Evolutionary conservation across 2,329 filamentous ascomycete genomes (phyloP), one percentile per base, ranked within the genome.

Genomic region (Raffaelea arxii): DNA sequence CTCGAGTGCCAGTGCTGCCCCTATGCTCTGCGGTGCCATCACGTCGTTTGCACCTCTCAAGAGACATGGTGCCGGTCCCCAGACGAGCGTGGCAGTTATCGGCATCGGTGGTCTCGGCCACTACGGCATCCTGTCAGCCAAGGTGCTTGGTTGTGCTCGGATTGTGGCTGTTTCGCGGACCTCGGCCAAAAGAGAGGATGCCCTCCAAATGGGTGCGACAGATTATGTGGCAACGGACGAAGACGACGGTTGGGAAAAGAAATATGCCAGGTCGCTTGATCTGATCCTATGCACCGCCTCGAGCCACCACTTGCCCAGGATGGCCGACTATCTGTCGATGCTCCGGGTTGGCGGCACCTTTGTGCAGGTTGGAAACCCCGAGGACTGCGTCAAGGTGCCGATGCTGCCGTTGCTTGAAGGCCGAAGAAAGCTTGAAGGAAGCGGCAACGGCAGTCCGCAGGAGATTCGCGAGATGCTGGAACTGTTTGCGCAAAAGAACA

Each of bases 161-260:
- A 72, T 74, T 6, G 21, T 25, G 22, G 80, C 77, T 9, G 75
- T 85, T 53, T 81, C 78, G 6, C 77, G 82, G 51, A 75, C 70
- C 0, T 66, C 67, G 1, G 55, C 61, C 58, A 86, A 86, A 66
- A 69, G 65, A 32, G 70, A 69, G 0, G 80, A 85, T 56, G 77
- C 77, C 7, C 63, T 70, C 53, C 74, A 75, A 52, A 69, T 86
- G 49, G 82, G 82, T 6, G 81, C 81, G 2, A 75, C 74, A 65
- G 73, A 63, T 64, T 69, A 71, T 24, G 69, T 73, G 48, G 53
- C 63, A 47, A 71, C 65, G 7, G 56, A 79, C 18, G 68, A 82
- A 46, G 59, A 66, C 19, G 68, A 82, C 46, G 60, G 65, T 25
- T 86, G 81, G 81, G 68, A 68, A 3, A 70, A 72, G 55, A 70